phyloP scores from a whole-genome alignment of 805 yeast species.

The Pichia phayaonensis region DNA sequence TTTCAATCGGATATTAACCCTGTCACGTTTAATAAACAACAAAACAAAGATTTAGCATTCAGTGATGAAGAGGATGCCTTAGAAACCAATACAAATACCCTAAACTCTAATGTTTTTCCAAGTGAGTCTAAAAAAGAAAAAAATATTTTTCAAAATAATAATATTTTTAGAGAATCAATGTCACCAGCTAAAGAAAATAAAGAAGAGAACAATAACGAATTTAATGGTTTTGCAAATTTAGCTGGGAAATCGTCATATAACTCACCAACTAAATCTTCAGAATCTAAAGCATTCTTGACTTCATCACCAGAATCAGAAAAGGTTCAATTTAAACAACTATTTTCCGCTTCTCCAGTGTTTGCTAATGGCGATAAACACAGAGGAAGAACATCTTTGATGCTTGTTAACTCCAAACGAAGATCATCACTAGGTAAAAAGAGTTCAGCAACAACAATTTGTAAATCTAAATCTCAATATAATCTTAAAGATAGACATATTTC shows the following conservation, averaged over 20 bases:
- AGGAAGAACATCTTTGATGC: not conserved
- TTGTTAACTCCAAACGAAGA: not conserved
- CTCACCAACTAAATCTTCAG: not conserved
- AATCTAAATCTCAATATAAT: constrained; percentile 26
- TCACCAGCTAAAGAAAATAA: not conserved
- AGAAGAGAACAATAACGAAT: not conserved
- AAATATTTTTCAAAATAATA: not conserved
- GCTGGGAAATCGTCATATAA: not conserved
- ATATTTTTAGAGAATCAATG: not conserved
- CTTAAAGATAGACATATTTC: constrained; percentile 16
- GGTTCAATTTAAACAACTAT: not conserved
- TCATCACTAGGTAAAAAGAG: not conserved
- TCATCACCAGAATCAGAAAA: not conserved
- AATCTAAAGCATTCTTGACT: not conserved
- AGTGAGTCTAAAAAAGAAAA: not conserved
- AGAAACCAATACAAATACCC: not conserved
- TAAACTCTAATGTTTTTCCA: not conserved
- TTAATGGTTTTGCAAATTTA: constrained; percentile 2
- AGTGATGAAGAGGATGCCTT: not conserved
- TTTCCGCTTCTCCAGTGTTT: not conserved
- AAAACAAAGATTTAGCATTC: not conserved
- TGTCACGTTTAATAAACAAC: not conserved
- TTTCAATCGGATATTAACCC: constrained; percentile 4
- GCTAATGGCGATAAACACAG: not conserved
- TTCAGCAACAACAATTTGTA: not conserved